A percentile compares a stretch with the other conserved stretches of the same genome.
Evolutionary conservation across 441 rosid species (phyloP).

Genomic region (Pelargonium myrrhifolium): DNA sequence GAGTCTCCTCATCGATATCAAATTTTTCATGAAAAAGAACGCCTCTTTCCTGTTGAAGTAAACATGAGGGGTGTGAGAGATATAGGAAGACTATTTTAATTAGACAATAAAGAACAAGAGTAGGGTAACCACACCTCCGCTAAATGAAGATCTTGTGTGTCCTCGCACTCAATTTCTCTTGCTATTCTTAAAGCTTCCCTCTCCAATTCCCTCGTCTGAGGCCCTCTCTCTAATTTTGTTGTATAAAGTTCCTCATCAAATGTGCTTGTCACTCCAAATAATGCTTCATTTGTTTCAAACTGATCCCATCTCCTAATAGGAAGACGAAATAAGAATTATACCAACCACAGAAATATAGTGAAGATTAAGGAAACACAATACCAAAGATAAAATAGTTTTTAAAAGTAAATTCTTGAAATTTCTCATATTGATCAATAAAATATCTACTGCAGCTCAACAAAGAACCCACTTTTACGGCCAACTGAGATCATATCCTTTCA

Average conservation of each 20-base stretch:
- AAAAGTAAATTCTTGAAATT: background rate
- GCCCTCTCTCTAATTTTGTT: slow-evolving; percentile 72
- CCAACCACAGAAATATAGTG: background rate
- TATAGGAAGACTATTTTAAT: background rate
- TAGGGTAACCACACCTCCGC: slow-evolving; percentile 55
- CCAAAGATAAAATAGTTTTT: background rate
- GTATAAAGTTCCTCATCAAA: slow-evolving; percentile 82
- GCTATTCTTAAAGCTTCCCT: slow-evolving; percentile 79
- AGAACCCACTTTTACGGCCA: no score
- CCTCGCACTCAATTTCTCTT: slow-evolving; percentile 89
- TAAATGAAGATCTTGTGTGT: slow-evolving; percentile 75
- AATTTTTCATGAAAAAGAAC: slow-evolving; percentile 40
- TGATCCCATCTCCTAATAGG: slow-evolving; percentile 79
- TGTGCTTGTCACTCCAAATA: slow-evolving; percentile 85
- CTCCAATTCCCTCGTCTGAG: slow-evolving; percentile 54
- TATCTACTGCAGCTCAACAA: background rate
- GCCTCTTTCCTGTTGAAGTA: slow-evolving; percentile 77
- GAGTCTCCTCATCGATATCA: slow-evolving; percentile 79
- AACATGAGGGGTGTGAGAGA: slow-evolving; percentile 12
- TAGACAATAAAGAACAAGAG: slow-evolving; percentile 7
- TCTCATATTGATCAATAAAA: background rate
- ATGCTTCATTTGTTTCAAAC: slow-evolving; percentile 60
- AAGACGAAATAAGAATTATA: slow-evolving; percentile 11
- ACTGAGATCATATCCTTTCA: no score
- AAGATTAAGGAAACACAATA: background rate